Percentiles rank a stretch among this genome's conserved stretches.
These are phyloP conservation scores for Ophiostoma perfectum DNA, from an alignment of 2,329 filamentous ascomycete species.

Conservation along the genomic window DNA sequence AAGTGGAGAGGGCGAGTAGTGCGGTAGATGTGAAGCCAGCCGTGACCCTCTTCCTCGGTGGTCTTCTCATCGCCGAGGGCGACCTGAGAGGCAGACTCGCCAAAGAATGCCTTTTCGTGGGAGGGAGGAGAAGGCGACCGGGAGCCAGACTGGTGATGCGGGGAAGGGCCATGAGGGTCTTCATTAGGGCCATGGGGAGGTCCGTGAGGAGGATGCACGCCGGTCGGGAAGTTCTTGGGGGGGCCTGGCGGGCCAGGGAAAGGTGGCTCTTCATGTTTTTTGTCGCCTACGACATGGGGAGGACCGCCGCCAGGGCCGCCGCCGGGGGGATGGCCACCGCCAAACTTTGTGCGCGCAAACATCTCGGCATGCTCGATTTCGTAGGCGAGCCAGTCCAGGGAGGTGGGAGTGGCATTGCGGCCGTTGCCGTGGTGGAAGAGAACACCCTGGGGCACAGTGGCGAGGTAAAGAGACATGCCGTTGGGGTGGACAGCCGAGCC, in stretches of 20 bases:
- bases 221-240: background rate
- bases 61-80: background rate
- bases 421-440: slow-evolving; percentile 61
- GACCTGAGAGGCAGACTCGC: background rate
- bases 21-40: slow-evolving; percentile 63
- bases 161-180: slow-evolving; percentile 1
- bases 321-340: background rate
- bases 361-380: slow-evolving; percentile 67
- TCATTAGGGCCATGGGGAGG: slow-evolving; percentile 1
- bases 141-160: background rate
- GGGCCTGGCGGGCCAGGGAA: slow-evolving; percentile 7
- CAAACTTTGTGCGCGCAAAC: slow-evolving; percentile 46
- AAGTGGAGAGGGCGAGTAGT: slow-evolving; percentile 53
- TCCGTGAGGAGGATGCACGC: background rate
- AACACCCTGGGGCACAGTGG: slow-evolving; percentile 57
- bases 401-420: slow-evolving; percentile 42
- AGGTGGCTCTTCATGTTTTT: background rate
- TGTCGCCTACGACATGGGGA: background rate
- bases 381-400: slow-evolving; percentile 65
- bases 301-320: slow-evolving; percentile 7
- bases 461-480: slow-evolving; percentile 66
- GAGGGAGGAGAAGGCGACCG: background rate
- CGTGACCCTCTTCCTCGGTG: slow-evolving; percentile 31
- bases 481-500: slow-evolving; percentile 68
- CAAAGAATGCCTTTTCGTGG: background rate